These are phyloP conservation scores for Mycena citricolor DNA, from an alignment of 1,284 basidiomycete species.

Conservation along the genomic window DNA sequence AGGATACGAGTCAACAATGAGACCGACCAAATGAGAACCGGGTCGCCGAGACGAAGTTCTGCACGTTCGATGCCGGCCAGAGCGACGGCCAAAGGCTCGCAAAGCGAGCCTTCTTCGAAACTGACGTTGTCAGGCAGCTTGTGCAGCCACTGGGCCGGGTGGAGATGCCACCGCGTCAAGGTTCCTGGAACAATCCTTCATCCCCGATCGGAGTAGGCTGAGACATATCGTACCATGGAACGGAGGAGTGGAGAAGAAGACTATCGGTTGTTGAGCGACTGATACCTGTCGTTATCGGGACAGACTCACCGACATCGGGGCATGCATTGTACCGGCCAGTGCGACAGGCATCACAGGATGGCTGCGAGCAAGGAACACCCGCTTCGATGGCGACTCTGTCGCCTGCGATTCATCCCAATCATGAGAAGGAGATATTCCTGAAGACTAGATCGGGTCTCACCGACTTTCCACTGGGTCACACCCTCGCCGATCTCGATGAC, in stretches of 20 bases:
- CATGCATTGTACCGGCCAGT: slow-evolving; percentile 63
- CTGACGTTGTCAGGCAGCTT: slow-evolving; percentile 56
- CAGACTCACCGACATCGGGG: slow-evolving; percentile 38
- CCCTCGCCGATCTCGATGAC: slow-evolving; percentile 60
- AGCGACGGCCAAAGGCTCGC: slow-evolving; percentile 62
- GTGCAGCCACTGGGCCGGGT: slow-evolving; percentile 66
- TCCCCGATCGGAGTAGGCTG: not conserved
- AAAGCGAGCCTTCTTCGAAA: slow-evolving; percentile 63
- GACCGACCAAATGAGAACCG: slow-evolving; percentile 54
- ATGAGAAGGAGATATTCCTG: slow-evolving; percentile 3
- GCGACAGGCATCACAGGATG: slow-evolving; percentile 57
- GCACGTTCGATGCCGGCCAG: slow-evolving; percentile 63
- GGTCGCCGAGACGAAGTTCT: slow-evolving; percentile 59
- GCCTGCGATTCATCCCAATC: slow-evolving; percentile 34
- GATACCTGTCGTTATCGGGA: slow-evolving; percentile 24
- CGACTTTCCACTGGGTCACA: slow-evolving; percentile 59
- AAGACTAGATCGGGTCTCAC: slow-evolving; percentile 27
- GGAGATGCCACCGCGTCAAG: slow-evolving; percentile 58
- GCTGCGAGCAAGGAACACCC: slow-evolving; percentile 60
- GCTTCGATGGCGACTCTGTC: slow-evolving; percentile 67
- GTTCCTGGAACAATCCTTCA: slow-evolving; percentile 40
- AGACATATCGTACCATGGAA: slow-evolving; percentile 48
- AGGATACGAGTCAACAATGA: not conserved
- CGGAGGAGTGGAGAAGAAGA: slow-evolving; percentile 68
- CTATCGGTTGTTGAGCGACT: slow-evolving; percentile 31